A percentile compares a stretch with the other conserved stretches of the same genome.
phyloP scores from a whole-genome alignment of 2,329 filamentous ascomycete species.

The Pyrenophora teres region DNA sequence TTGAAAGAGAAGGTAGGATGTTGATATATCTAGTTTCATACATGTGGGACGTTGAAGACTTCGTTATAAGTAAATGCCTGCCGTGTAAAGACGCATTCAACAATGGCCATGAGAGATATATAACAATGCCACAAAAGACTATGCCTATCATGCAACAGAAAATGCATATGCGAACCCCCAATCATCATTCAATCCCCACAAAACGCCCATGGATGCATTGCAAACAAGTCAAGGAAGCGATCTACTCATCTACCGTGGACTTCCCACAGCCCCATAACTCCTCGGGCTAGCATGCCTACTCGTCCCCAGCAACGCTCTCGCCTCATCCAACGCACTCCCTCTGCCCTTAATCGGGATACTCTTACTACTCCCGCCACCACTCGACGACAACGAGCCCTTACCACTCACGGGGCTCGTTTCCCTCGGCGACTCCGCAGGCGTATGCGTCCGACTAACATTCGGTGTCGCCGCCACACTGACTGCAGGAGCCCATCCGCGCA shows the following conservation, averaged over 20 bases:
- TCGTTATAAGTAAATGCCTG: no score
- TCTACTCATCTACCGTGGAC: constrained; percentile 10
- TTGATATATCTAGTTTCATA: no score
- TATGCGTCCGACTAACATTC: constrained; percentile 33
- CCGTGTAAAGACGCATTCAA: no score
- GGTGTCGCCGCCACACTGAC: constrained; percentile 48
- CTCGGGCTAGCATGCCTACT: constrained; percentile 41
- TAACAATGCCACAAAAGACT: no score
- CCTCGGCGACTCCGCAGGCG: constrained; percentile 32
- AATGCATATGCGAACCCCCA: no score
- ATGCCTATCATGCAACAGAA: no score
- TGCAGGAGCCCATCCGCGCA: constrained; percentile 68
- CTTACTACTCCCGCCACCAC: constrained; percentile 9
- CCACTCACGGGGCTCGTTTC: constrained; percentile 19
- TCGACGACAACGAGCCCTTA: not conserved
- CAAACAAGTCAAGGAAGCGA: not conserved
- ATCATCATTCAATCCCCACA: not conserved
- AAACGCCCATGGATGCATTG: not conserved
- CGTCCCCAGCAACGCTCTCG: constrained; percentile 43
- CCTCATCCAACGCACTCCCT: constrained; percentile 40
- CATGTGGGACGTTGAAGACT: no score
- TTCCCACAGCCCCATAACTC: constrained; percentile 37
- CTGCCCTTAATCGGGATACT: constrained; percentile 32
- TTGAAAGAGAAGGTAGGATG: no score
- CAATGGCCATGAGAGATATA: no score